These are phyloP conservation scores for Parasitella parasitica DNA, from an alignment of 371 early-diverging fungal genomes.

Conservation along the genomic window DNA sequence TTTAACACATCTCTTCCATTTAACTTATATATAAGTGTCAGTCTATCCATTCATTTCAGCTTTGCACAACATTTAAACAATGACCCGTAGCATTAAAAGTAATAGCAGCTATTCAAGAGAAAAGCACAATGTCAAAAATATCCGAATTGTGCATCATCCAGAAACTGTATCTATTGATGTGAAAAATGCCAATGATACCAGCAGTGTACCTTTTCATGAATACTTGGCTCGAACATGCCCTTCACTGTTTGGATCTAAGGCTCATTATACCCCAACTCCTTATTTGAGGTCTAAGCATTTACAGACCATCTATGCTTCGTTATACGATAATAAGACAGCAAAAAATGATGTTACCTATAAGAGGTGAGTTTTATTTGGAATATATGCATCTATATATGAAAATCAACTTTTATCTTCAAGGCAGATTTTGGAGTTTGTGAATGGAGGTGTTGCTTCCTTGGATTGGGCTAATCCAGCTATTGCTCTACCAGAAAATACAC, in stretches of 20 bases:
- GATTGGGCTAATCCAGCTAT: conserved; percentile 70
- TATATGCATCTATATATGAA: background rate
- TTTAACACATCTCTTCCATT: background rate
- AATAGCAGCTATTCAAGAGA: conserved; percentile 6
- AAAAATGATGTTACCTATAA: conserved; percentile 44
- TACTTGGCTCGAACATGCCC: conserved; percentile 26
- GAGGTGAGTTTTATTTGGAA: conserved; percentile 27
- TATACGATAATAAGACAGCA: conserved; percentile 22
- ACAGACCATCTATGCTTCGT: conserved; percentile 55
- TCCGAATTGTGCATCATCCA: conserved; percentile 15
- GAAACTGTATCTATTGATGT: conserved; percentile 18
- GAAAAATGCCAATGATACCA: conserved; percentile 4
- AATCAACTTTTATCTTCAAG: conserved; percentile 17
- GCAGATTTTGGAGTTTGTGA: conserved; percentile 60
- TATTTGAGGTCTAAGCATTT: conserved; percentile 52
- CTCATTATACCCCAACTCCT: conserved; percentile 31
- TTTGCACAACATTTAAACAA: background rate
- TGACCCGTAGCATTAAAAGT: conserved; percentile 6
- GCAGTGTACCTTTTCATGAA: conserved; percentile 25
- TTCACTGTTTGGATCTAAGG: conserved; percentile 15
- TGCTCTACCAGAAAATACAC: conserved; percentile 51
- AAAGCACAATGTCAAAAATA: conserved; percentile 8
- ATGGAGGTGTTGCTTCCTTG: conserved; percentile 80
- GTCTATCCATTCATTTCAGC: background rate
- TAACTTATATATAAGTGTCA: background rate